Evolutionary conservation across 805 yeast species (phyloP).

Genomic region (Ogataea paraovalis): DNA sequence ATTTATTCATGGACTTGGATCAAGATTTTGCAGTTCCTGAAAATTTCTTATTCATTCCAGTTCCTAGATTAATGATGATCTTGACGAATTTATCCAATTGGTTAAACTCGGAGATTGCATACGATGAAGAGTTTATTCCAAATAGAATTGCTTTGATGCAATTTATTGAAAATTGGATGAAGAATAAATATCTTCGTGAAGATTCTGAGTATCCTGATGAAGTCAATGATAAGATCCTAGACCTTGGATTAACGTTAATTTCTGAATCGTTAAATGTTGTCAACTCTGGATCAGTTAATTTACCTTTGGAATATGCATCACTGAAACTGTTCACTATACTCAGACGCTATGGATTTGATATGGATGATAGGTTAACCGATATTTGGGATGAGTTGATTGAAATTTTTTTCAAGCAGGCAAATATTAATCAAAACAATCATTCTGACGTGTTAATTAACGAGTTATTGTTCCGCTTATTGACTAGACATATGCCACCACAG

Average conservation of each 20-base stretch:
- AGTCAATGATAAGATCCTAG: constrained; percentile 29
- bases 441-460: constrained; percentile 34
- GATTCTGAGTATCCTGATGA: constrained; percentile 29
- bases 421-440: constrained; percentile 24
- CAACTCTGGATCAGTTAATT: constrained; percentile 12
- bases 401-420: constrained; percentile 25
- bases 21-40: constrained; percentile 23
- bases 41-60: constrained; percentile 44
- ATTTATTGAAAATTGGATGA: constrained; percentile 32
- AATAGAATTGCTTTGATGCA: constrained; percentile 50
- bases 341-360: constrained; percentile 22
- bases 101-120: constrained; percentile 60
- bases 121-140: constrained; percentile 48
- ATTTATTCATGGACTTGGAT: constrained; percentile 37
- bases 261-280: constrained; percentile 44
- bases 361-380: constrained; percentile 34
- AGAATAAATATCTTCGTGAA: constrained; percentile 29
- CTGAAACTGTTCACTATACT: constrained; percentile 40
- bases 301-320: constrained; percentile 44
- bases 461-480: constrained; percentile 22
- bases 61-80: constrained; percentile 63
- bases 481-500: constrained; percentile 26
- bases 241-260: constrained; percentile 35
- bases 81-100: constrained; percentile 50
- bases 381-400: constrained; percentile 43